phyloP scores from a whole-genome alignment of 306 rosid species.

The Acacia acuminata region DNA sequence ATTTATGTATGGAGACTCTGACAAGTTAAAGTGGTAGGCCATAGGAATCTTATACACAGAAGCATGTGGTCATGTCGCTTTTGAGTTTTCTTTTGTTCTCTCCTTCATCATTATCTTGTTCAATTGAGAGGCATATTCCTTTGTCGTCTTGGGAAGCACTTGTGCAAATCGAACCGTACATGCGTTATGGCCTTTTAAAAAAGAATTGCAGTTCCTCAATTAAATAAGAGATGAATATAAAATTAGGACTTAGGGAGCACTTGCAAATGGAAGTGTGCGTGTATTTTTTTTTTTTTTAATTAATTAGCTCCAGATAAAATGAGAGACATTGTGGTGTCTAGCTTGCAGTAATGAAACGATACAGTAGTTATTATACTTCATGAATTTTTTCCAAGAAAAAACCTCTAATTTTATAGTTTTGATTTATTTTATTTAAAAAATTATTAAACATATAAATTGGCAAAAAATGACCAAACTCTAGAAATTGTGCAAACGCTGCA shows the following conservation, averaged over 20 bases:
- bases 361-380: background rate
- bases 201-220: background rate
- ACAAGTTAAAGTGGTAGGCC: conserved; percentile 38
- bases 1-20: background rate
- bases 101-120: background rate
- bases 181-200: background rate
- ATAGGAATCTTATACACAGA: background rate
- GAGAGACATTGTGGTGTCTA: background rate
- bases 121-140: background rate
- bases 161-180: background rate
- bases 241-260: background rate
- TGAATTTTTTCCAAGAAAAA: no score
- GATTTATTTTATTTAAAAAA: no score
- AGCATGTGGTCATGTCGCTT: conserved; percentile 24
- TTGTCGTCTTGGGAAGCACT: background rate
- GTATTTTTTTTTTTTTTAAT: no score
- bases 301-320: no score
- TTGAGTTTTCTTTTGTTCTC: conserved; percentile 40
- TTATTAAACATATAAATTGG: no score
- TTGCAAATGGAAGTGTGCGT: no score
- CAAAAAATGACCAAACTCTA: background rate
- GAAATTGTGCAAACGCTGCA: background rate
- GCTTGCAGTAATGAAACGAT: no score
- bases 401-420: no score
- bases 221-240: background rate